Evolutionary conservation across 2,329 filamentous ascomycete genomes (phyloP), one percentile per base, ranked within the genome.

Genomic region (Botrytis squamosa): DNA sequence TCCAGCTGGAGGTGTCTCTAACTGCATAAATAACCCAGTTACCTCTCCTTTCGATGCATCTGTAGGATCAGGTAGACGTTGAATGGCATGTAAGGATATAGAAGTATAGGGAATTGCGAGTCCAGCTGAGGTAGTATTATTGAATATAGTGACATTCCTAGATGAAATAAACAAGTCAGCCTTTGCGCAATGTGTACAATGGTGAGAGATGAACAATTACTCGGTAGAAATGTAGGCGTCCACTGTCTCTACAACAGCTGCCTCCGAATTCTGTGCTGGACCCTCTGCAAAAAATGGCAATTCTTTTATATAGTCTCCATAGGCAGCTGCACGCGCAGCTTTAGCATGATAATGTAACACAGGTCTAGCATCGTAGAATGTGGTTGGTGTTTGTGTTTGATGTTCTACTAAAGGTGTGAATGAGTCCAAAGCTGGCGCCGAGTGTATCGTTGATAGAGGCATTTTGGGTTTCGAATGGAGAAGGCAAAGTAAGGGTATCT

Each of bases 1-100:
- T 25, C 68, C 74, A n/a, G 74, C 67, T 73, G 87, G 85, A 67
- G 88, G 87, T 76, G 92, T 86, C 75, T 91, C 89, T 52, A 93
- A 85, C 80, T 92, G 90, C 84, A 93, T 89, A 83, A 91, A 91
- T 25, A 93, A 85, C 9, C 84, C 85, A 71, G 80, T 78, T 16
- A 81, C 75, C 73, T 86, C 84, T 69, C 82, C 84, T 65, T 82
- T 80, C 33, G 82, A 80, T 20, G 78, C 74, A 57, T 83, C 81
- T 33, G 84, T 82, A 42, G 83, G 80, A 63, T 83, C 81, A 52
- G 78, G 75, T n/a, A 82, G 75, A 73, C 89, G 88, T 82, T 93
- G 91, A 78, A 92, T 88, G 0, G 92, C 93, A 81, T 94, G 92
- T 25, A 95, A 89, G 36, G 90, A 90, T 80, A 95, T 92, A 75